Conservation (phyloP, 2,329 filamentous ascomycete genomes). For the Pseudopithomyces maydicus region DNA sequence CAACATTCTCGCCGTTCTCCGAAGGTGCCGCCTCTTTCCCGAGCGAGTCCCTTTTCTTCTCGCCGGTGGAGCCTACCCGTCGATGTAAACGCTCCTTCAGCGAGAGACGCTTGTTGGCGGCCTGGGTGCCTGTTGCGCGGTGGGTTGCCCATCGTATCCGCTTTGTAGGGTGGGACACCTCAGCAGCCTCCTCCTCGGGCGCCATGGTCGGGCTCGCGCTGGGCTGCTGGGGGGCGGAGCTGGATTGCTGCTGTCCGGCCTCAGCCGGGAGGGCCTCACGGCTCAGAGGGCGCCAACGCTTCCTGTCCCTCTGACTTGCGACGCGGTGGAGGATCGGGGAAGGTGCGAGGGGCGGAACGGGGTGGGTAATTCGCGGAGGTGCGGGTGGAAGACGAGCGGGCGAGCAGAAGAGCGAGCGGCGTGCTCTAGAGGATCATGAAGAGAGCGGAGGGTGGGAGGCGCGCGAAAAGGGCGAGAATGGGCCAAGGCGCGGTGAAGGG, state of each 20-base stretch:
- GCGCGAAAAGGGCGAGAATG: constrained; percentile 15
- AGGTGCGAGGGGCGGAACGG: constrained; percentile 20
- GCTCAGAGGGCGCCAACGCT: constrained; percentile 38
- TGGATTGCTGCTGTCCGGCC: constrained; percentile 37
- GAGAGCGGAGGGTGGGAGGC: constrained; percentile 9
- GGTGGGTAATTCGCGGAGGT: constrained; percentile 19
- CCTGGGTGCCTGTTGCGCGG: constrained; percentile 76
- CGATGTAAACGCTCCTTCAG: constrained; percentile 78
- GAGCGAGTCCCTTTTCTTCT: constrained; percentile 62
- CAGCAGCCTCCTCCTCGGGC: constrained; percentile 41
- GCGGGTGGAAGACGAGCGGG: constrained; percentile 18
- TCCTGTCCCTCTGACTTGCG: constrained; percentile 7
- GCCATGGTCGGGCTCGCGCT: constrained; percentile 32
- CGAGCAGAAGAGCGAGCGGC: constrained; percentile 15
- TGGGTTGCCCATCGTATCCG: constrained; percentile 97
- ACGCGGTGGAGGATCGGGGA: constrained; percentile 16
- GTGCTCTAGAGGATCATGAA: constrained; percentile 13
- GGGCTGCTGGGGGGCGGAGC: constrained; percentile 28
- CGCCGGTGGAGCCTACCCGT: constrained; percentile 61
- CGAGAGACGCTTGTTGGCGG: constrained; percentile 77
- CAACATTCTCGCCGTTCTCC: constrained; percentile 47
- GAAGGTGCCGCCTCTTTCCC: constrained; percentile 41
- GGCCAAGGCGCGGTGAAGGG: constrained; percentile 8
- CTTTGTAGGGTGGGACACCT: constrained; percentile 69
- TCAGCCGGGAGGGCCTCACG: constrained; percentile 44